Percentiles rank a stretch among this genome's conserved stretches.
Conservation (phyloP, 495 filamentous ascomycete species). For the Podospora sp. region DNA sequence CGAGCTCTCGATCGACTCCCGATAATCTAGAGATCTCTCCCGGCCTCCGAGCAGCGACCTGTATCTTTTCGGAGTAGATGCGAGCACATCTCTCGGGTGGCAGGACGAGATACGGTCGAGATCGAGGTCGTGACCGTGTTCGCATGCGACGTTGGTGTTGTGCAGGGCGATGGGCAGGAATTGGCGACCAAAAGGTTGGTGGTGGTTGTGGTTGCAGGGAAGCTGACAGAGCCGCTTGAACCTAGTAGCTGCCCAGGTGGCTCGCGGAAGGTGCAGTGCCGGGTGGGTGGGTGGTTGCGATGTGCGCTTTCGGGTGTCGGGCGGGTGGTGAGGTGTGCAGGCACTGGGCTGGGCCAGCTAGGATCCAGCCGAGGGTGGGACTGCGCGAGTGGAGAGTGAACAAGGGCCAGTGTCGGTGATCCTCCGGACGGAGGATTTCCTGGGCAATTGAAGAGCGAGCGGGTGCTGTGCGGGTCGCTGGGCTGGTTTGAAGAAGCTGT, state of each 20-base stretch:
- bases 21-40: slow-evolving; percentile 25
- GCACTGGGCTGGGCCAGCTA: background rate
- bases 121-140: slow-evolving; percentile 13
- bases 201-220: background rate
- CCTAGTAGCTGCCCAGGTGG: background rate
- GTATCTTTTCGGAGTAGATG: slow-evolving; percentile 27
- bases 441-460: slow-evolving; percentile 8
- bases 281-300: background rate
- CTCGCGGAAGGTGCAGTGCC: background rate
- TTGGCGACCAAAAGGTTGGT: slow-evolving; percentile 1
- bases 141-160: slow-evolving; percentile 22
- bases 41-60: slow-evolving; percentile 36
- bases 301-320: background rate
- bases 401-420: slow-evolving; percentile 21
- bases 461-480: slow-evolving; percentile 11
- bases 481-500: background rate
- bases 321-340: background rate
- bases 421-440: slow-evolving; percentile 17
- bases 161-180: slow-evolving; percentile 1
- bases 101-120: slow-evolving; percentile 14
- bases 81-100: slow-evolving; percentile 39
- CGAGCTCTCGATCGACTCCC: background rate
- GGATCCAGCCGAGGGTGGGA: background rate
- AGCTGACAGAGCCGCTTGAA: background rate
- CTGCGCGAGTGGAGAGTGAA: slow-evolving; percentile 26